phyloP scores from a whole-genome alignment of 164 flowering plant species.

The Kalanchoe fedtschenkoi region DNA sequence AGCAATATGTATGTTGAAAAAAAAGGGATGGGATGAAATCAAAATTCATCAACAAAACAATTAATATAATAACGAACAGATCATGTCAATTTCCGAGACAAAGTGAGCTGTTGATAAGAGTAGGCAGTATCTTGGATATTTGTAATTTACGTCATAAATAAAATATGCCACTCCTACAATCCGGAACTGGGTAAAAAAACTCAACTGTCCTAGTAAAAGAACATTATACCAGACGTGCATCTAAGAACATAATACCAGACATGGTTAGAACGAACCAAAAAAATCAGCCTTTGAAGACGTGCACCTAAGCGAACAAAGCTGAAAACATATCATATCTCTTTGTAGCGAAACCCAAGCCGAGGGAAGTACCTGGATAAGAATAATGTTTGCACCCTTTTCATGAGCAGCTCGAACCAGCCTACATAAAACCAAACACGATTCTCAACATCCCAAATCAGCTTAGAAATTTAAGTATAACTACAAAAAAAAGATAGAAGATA shows the following conservation, averaged over 20 bases:
- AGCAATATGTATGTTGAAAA: no score
- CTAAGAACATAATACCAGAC: no score
- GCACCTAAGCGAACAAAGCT: background rate
- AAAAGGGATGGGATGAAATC: no score
- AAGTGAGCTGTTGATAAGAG: background rate
- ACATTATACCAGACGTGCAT: no score
- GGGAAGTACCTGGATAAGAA: conserved; percentile 76
- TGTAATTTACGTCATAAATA: background rate
- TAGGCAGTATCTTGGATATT: background rate
- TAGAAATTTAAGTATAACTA: background rate
- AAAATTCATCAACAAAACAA: background rate
- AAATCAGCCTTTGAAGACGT: background rate
- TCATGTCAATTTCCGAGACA: background rate
- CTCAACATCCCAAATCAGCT: background rate
- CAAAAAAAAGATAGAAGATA: background rate
- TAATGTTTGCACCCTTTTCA: conserved; percentile 71
- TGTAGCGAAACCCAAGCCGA: background rate
- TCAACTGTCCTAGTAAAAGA: no score
- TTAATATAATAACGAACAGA: background rate
- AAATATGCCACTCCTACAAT: background rate
- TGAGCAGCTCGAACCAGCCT: conserved; percentile 88
- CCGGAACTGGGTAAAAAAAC: no score
- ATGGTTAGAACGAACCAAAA: no score
- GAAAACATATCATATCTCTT: background rate
- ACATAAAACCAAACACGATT: conserved; percentile 12